phyloP scores from a whole-genome alignment of 345 rosid genomes.

The Pistacia atlantica region DNA sequence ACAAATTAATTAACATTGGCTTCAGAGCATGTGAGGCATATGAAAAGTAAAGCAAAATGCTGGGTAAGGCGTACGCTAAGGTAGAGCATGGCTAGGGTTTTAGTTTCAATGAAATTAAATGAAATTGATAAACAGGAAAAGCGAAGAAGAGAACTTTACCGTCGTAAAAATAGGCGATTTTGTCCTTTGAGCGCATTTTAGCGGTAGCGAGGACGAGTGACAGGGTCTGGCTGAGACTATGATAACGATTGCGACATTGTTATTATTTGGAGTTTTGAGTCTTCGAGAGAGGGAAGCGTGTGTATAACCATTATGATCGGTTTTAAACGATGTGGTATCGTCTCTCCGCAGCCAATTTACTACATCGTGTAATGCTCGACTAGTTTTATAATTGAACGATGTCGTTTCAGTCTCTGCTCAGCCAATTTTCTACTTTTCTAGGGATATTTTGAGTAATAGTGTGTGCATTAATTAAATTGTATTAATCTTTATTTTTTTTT shows the following conservation, averaged over 20 bases:
- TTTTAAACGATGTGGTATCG: not conserved
- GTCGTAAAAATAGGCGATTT: conserved; percentile 88
- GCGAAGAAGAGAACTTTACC: conserved; percentile 43
- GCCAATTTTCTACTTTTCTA: too few relatives aligned
- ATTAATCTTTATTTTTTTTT: too few relatives aligned
- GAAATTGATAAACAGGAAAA: not conserved
- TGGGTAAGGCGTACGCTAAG: not conserved
- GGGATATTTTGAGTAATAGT: too few relatives aligned
- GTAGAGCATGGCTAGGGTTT: not conserved
- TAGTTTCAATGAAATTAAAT: not conserved
- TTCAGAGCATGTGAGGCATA: not conserved
- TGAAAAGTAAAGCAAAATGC: not conserved
- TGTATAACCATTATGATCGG: not conserved
- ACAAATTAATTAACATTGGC: not conserved
- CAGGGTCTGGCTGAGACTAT: conserved; percentile 1
- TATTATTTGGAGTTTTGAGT: not conserved
- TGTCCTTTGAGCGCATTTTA: conserved; percentile 83
- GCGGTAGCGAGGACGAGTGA: not conserved
- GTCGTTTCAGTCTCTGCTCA: too few relatives aligned
- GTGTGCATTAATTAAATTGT: too few relatives aligned
- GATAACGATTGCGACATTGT: conserved; percentile 22
- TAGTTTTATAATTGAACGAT: too few relatives aligned
- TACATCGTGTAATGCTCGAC: too few relatives aligned
- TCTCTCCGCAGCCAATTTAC: too few relatives aligned
- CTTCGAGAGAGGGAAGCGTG: not conserved